Evolutionary conservation across 306 rosid genomes (phyloP), one percentile per base, ranked within the genome.

Genomic region (Lathyrus oleraceus): DNA sequence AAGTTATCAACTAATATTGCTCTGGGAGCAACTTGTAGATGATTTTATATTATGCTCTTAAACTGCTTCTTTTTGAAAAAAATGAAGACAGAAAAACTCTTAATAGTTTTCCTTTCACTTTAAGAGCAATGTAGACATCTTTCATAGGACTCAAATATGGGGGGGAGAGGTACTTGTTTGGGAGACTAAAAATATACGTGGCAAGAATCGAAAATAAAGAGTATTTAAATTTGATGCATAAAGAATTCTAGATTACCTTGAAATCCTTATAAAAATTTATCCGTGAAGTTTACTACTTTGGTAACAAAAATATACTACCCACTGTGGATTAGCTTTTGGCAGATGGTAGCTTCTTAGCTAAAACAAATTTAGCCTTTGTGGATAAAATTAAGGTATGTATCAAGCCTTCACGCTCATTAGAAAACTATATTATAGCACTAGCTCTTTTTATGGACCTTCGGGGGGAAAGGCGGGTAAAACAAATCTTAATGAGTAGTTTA

Each of bases 191-290:
- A 11, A 40, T 23, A 11, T 40, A 43, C 8, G 0, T 65, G 48
- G n/a, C n/a, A n/a, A n/a, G n/a, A n/a, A n/a, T n/a, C n/a, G n/a
- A n/a, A n/a, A n/a, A n/a, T n/a, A n/a, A n/a, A n/a, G n/a, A 69
- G 68, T 53, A 35, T 61, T 25, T 49, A 17, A 70, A 43, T 52
- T 51, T 2, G 43, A 35, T 15, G 63, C 43, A 17, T 21, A n/a
- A 20, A 40, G 21, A 45, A 45, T 35, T 64, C 23, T 35, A 10
- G 47, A 45, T 71, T 77, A 8, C 39, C 43, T 9, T 11, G 47
- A 38, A 32, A 45, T 23, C 67, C 56, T 40, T 62, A 4, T 20
- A 32, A 64, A 51, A 35, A 71, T 65, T 35, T 78, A 27, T 65
- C 40, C 6, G 0, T 47, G 40, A 53, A 62, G 66, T 28, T 28